Evolutionary conservation across 2,329 filamentous ascomycete species (phyloP), one percentile per base, ranked within the genome.

Genomic region (Fusarium drepaniforme): DNA sequence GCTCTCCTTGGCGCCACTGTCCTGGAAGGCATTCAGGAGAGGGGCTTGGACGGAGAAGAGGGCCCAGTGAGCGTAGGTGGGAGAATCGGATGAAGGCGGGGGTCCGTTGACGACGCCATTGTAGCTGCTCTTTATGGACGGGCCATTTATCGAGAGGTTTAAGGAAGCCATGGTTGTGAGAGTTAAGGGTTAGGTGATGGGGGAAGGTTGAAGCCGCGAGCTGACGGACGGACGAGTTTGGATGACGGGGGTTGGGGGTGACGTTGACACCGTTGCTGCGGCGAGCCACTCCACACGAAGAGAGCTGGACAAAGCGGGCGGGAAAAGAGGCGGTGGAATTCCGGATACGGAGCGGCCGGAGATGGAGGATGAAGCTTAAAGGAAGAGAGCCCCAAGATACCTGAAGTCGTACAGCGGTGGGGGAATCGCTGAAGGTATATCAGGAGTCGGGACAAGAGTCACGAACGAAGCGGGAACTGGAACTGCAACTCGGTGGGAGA

Each of bases 11-110:
- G 91, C 88, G 44, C 90, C 93, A 67, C 90, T 89, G 81, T 97
- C 94, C 84, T 98, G 95, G 83, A 99, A 99, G 70, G 96, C 96
- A 86, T 93, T 98, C 82, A 95, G 90, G 46, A 99, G 90, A 65
- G 97, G 97, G 70, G 96, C 94, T 82, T 97, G 94, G 46, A 99
- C 97, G 9, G 94, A 94, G 86, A 97, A 98, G 72, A 99, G 88
- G 23, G 95, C 96, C 97, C 97, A 99, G 87, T 96, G 94, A 73
- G 91, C 95, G 81, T 94, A 94, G 58, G 95, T 98, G 44, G 94
- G 90, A 58, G 96, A 98, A 81, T 87, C 88, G 40, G 88, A 87
- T 38, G 88, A 85, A 30, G 85, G 82, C 62, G 86, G 82, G 58
- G 86, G 83, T 71, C 86, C 87, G 78, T 89, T 90, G 78, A 91